Percentiles rank a stretch among this genome's conserved stretches.
These are phyloP conservation scores for Clonostachys sp. DNA, from an alignment of 2,329 filamentous ascomycete genomes.

Conservation along the genomic window DNA sequence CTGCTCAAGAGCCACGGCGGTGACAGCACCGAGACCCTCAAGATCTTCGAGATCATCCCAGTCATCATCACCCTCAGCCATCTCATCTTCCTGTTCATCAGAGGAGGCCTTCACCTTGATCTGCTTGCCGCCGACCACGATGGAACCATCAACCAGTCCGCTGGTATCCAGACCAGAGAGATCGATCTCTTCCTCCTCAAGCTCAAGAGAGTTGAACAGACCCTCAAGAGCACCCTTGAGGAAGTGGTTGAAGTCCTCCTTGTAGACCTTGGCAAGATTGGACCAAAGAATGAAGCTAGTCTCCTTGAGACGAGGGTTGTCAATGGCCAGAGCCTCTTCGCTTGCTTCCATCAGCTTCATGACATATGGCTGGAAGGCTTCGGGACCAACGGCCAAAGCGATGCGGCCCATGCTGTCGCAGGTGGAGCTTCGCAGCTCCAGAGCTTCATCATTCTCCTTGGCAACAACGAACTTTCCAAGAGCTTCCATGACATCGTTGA, in stretches of 20 bases:
- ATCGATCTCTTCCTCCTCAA: conserved; percentile 84
- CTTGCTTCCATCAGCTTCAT: conserved; percentile 86
- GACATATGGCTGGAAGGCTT: conserved; percentile 88
- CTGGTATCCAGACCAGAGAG: conserved; percentile 53
- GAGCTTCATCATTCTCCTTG: conserved; percentile 85
- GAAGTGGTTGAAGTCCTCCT: conserved; percentile 76
- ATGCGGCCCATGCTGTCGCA: conserved; percentile 94
- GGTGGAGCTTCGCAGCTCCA: conserved; percentile 83
- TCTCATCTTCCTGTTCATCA: conserved; percentile 49
- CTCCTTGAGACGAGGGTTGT: conserved; percentile 87
- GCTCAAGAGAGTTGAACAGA: conserved; percentile 78
- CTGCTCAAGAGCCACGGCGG: conserved; percentile 89
- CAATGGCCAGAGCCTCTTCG: conserved; percentile 83
- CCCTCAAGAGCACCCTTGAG: conserved; percentile 73
- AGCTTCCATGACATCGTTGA: conserved; percentile 84
- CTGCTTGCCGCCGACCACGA: conserved; percentile 78
- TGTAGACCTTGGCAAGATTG: conserved; percentile 89
- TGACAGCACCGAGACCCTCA: conserved; percentile 79
- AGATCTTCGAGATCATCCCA: conserved; percentile 70
- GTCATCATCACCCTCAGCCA: conserved; percentile 45
- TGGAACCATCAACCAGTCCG: conserved; percentile 69
- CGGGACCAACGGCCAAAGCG: conserved; percentile 78
- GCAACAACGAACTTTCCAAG: conserved; percentile 78
- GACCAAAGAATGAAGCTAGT: conserved; percentile 98
- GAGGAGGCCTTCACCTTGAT: conserved; percentile 65